These are phyloP conservation scores for Hevea brasiliensis DNA, from an alignment of 345 rosid genomes.

Conservation along the genomic window DNA sequence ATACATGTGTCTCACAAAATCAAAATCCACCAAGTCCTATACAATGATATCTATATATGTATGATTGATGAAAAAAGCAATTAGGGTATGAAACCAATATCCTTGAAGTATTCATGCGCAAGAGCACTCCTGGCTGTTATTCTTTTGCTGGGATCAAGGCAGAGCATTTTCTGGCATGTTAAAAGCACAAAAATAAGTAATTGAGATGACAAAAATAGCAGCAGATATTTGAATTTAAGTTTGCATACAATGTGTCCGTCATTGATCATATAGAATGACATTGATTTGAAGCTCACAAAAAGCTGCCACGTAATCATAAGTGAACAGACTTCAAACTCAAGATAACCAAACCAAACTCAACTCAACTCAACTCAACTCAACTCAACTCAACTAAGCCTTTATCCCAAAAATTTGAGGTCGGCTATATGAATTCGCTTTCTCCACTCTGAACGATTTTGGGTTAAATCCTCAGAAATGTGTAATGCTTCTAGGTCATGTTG, in stretches of 20 bases:
- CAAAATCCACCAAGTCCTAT: neutral
- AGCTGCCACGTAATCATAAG: neutral
- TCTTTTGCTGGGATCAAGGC: slow-evolving; percentile 86
- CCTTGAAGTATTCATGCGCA: slow-evolving; percentile 96
- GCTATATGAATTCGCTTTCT: too few species aligned
- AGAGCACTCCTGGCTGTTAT: slow-evolving; percentile 85
- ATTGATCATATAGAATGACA: neutral
- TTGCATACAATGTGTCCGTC: neutral
- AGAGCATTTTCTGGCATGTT: slow-evolving; percentile 76
- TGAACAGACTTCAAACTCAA: too few species aligned
- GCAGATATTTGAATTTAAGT: neutral
- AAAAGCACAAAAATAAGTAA: slow-evolving; percentile 20
- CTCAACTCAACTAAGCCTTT: too few species aligned
- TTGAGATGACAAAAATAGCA: slow-evolving; percentile 6
- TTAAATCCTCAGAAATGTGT: too few species aligned
- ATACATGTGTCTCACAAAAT: slow-evolving; percentile 4
- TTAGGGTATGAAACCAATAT: slow-evolving; percentile 35
- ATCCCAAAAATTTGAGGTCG: too few species aligned
- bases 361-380: too few species aligned
- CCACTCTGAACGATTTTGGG: too few species aligned
- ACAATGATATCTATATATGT: slow-evolving; percentile 3
- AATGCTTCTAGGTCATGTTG: too few species aligned
- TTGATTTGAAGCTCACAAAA: neutral
- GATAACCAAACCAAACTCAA: too few species aligned
- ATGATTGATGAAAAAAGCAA: neutral